These are phyloP conservation scores for Excoecaria agallocha DNA, from an alignment of 345 rosid genomes.

Conservation along the genomic window DNA sequence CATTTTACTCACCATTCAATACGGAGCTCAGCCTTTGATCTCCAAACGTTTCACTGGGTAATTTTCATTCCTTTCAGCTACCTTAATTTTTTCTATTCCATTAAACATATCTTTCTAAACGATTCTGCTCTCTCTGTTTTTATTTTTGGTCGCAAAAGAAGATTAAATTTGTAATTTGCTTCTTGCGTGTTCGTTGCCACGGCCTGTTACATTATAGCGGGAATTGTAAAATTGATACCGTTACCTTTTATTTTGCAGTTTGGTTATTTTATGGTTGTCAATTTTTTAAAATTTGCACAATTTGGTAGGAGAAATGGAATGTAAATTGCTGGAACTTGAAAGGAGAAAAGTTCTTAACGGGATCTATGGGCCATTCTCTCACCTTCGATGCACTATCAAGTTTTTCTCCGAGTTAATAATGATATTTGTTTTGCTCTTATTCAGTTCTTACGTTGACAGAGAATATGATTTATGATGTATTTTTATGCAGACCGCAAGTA, in stretches of 20 bases:
- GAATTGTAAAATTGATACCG: neutral
- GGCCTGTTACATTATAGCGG: no score
- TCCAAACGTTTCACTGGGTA: slow-evolving; percentile 86
- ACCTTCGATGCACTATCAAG: neutral
- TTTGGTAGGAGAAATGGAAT: neutral
- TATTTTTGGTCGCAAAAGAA: no score
- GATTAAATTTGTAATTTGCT: no score
- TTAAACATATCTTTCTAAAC: no score
- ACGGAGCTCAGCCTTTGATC: slow-evolving; percentile 92
- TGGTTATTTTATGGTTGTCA: neutral
- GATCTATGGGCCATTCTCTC: neutral
- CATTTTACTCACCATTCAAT: slow-evolving; percentile 73
- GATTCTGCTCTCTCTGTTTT: no score
- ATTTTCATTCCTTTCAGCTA: neutral
- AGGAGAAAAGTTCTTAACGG: neutral
- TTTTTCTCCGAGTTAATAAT: neutral
- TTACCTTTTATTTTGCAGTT: neutral
- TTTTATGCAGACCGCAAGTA: slow-evolving; percentile 62
- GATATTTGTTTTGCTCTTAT: neutral
- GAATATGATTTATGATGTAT: slow-evolving; percentile 6
- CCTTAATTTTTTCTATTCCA: neutral
- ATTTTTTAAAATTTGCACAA: neutral
- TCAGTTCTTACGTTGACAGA: no score
- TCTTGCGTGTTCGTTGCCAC: no score
- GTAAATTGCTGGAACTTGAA: neutral